Conservation (phyloP, 495 filamentous ascomycete species). For the Xylaria scruposa region DNA sequence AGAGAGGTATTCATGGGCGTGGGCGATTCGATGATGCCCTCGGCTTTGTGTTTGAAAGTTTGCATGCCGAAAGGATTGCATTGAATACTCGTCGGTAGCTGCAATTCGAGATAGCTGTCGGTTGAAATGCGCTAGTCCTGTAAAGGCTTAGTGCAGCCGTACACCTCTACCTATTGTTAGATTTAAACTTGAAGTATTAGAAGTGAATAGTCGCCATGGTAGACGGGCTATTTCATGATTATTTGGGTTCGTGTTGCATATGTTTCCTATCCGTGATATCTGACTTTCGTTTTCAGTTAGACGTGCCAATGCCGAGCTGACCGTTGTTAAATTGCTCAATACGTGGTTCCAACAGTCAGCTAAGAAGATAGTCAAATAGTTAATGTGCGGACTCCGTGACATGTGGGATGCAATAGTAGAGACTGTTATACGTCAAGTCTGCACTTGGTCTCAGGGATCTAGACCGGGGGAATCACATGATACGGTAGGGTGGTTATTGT, state of each 20-base stretch:
- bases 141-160: background rate
- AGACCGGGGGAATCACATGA: background rate
- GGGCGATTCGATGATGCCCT: background rate
- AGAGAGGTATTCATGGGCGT: background rate
- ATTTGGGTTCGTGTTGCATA: background rate
- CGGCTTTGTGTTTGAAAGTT: background rate
- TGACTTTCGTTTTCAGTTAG: background rate
- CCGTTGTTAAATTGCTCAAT: background rate
- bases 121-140: background rate
- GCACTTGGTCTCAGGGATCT: background rate
- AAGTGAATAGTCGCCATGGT: background rate
- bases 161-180: background rate
- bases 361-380: background rate
- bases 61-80: constrained; percentile 1
- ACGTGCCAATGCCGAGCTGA: background rate
- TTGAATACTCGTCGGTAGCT: background rate
- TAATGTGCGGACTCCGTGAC: background rate
- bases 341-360: background rate
- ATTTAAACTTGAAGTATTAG: too few species aligned
- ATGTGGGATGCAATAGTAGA: background rate
- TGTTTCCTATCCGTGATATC: background rate
- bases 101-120: background rate
- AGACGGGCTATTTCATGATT: background rate
- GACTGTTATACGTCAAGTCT: background rate
- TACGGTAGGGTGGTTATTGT: background rate